Base-by-base conservation (phyloP, 176 grass and related monocot genomes). In the Aegilops umbellulata region DNA sequence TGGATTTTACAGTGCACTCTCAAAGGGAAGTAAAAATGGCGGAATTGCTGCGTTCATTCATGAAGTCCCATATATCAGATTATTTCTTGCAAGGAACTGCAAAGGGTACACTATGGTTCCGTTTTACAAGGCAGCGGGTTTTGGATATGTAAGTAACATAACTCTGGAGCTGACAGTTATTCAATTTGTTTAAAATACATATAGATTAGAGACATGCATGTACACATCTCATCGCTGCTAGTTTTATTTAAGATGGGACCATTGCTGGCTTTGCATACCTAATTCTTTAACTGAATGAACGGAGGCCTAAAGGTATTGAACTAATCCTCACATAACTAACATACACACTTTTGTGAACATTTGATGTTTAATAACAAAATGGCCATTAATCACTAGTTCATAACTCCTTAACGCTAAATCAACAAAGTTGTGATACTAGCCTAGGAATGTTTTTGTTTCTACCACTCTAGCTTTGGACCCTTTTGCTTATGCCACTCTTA, bases 111-210 rank as follows among this genome's bases (percentile, higher is more conserved):
- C 82, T 0, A 91, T 93, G 85, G 74, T 94, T 67, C 92, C 86
- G 39, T 91, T 94, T 80, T 94, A 88, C 20, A 90, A 94, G 65
- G 75, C 78, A 49, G 49, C 63, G n/a, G 92, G 92, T 14, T 90
- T 90, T 32, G 92, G 79, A 83, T 91, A 91, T 81, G 92, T 94
- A 83, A 90, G 88, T 88, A 39, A 72, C 13, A 36, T 5, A 0
- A 39, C 9, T 75, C 46, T 25, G 5, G 3, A 10, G 42, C 4
- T 10, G 16, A 30, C 17, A 41, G 41, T 15, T 26, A 47, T 8
- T 29, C 1, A 74, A 19, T 49, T 30, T 1, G 8, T 49, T 14
- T 19, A 10, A 51, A 8, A 57, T 53, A 51, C 0, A 0, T 41
- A 41, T 11, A 41, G 9, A 62, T 23, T 10, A 12, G 0, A 62